Percentiles rank a stretch among this genome's conserved stretches.
These are phyloP conservation scores for Tillandsia fasciculata DNA, from an alignment of 176 grass and related monocot species.

Conservation along the genomic window DNA sequence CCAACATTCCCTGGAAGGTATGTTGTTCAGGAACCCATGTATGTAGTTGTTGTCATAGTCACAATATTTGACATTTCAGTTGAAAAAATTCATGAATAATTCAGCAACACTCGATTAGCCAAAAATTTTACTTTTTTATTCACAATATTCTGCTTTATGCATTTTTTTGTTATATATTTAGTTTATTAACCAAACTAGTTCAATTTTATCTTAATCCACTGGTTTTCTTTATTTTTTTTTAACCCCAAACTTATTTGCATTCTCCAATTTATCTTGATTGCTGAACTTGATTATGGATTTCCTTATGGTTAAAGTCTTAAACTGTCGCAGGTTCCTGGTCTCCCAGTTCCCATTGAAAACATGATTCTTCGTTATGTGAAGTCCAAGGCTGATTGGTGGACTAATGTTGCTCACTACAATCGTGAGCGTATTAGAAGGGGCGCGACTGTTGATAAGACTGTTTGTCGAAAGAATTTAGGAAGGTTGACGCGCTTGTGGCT, in stretches of 20 bases:
- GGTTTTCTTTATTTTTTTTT: neutral
- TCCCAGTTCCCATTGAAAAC: conserved; percentile 89
- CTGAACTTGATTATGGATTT: no score
- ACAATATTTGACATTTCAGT: no score
- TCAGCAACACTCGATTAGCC: neutral
- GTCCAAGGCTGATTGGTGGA: conserved; percentile 99
- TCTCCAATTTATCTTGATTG: no score
- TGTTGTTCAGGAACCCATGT: neutral
- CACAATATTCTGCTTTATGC: neutral
- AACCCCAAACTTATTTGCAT: neutral
- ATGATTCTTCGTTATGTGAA: conserved; percentile 99
- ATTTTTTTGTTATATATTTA: neutral
- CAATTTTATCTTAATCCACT: neutral
- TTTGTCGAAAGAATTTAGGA: conserved; percentile 95
- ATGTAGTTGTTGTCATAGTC: neutral
- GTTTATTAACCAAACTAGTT: neutral
- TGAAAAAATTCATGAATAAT: no score
- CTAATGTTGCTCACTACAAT: conserved; percentile 97
- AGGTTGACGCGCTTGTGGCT: conserved; percentile 89
- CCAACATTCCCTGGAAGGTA: conserved; percentile 99
- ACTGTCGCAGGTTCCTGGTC: conserved; percentile 53
- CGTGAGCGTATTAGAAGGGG: conserved; percentile 94
- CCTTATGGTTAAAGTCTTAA: no score
- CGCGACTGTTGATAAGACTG: conserved; percentile 97
- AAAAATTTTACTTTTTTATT: neutral